A percentile compares a stretch with the other conserved stretches of the same genome.
Evolutionary conservation across 192 early-diverging fungal species (phyloP).

Genomic region (Coemansia sp.): DNA sequence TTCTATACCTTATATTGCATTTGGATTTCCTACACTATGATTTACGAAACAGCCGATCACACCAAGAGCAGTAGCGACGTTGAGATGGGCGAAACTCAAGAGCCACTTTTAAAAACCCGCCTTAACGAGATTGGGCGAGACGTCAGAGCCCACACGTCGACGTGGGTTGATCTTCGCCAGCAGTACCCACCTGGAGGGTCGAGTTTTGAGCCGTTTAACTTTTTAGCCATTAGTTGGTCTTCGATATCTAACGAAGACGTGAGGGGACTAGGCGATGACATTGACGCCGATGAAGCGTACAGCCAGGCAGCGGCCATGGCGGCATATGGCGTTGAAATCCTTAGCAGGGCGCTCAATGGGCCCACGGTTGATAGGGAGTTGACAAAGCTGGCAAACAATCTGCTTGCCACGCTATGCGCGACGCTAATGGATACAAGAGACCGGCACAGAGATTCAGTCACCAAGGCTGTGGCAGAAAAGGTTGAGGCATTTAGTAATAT

Average conservation of each 20-base stretch:
- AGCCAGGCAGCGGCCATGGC: background rate
- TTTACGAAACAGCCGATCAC: too few species aligned
- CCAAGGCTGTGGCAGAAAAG: background rate
- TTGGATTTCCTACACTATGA: too few species aligned
- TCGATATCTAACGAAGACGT: background rate
- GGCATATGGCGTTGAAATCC: background rate
- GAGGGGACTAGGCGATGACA: background rate
- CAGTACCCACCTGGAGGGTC: background rate
- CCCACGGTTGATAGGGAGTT: background rate
- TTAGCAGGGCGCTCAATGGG: background rate
- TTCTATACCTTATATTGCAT: too few species aligned
- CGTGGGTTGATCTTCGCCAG: background rate
- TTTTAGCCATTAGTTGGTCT: background rate
- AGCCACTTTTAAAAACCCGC: background rate
- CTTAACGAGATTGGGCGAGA: background rate
- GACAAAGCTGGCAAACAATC: background rate
- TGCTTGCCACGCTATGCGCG: background rate
- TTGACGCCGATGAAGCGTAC: background rate
- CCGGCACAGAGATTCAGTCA: background rate
- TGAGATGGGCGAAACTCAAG: background rate
- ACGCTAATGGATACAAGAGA: background rate
- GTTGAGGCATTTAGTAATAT: background rate
- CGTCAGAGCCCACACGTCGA: background rate
- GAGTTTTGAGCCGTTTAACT: background rate
- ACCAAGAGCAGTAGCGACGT: too few species aligned